Base-by-base conservation (phyloP, 1,284 basidiomycete genomes). In the Schizopora paradoxa region DNA sequence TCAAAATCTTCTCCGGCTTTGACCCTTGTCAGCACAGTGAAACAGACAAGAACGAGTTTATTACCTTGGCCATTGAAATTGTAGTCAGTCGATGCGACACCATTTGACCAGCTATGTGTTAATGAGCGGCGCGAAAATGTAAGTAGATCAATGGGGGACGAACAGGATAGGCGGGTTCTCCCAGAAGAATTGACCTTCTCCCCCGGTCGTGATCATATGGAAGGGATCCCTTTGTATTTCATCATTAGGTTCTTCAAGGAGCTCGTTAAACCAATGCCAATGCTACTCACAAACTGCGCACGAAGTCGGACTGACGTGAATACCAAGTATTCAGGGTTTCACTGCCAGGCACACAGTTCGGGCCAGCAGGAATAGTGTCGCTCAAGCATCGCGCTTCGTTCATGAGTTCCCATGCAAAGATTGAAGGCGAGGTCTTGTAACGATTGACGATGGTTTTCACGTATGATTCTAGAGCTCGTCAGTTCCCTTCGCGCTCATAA, bases 401-500 rank as follows among this genome's bases (percentile, higher is more conserved):
- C 64, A 74, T 69, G 29, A 79, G 65, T 55, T 79, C 75, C 76
- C 75, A 78, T 0, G 76, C 75, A 51, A 78, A 77, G 23, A 79
- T 69, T 36, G 69, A 66, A 0, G 69, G 61, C 1, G 73, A 76
- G 40, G 64, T 55, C 56, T 74, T 78, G 63, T 79, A 79, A 46
- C 76, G 64, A 42, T 74, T 65, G 22, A 79, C 74, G 41, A 79
- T 70, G 2, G 67, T 69, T 45, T 66, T 67, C 23, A 77, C 73
- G 53, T 77, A 79, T 16, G 67, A 64, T 54, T 77, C 76, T 77
- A 51, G 41, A 41, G 29, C 25, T 25, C n/a, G 31, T 2, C 26
- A 27, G 41, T 25, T 36, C 22, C 8, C 7, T 10, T 33, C 27
- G 38, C 32, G n/a, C 25, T 37, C 10, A 29, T 32, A 25, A 21